phyloP scores from a whole-genome alignment of 139 green algal species.

The Zygnema circumcarinatum region DNA sequence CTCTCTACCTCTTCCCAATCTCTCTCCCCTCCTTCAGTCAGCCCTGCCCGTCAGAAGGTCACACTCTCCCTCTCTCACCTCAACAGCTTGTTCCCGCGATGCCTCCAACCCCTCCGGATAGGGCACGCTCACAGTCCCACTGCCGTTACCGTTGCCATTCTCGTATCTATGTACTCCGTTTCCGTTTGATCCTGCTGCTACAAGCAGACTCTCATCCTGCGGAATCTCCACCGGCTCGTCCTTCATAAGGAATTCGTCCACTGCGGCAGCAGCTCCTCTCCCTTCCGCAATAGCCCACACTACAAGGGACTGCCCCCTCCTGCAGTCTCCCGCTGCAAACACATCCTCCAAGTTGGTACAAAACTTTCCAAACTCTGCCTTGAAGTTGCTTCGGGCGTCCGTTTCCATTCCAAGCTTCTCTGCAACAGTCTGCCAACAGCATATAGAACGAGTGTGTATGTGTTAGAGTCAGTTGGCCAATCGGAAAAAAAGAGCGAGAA shows the following conservation, averaged over 20 bases:
- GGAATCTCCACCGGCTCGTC: constrained; percentile 24
- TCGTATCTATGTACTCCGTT: constrained; percentile 2
- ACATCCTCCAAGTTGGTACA: constrained; percentile 87
- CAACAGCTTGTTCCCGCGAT: background rate
- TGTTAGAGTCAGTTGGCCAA: too few species aligned
- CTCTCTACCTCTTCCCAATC: too few species aligned
- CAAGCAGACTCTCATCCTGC: background rate
- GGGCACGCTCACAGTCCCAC: background rate
- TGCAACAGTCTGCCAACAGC: constrained; percentile 54
- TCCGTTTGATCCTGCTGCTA: background rate
- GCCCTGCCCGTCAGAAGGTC: too few species aligned
- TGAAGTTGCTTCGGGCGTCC: constrained; percentile 92
- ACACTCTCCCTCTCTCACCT: too few species aligned
- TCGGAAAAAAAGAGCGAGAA: too few species aligned
- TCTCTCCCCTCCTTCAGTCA: too few species aligned
- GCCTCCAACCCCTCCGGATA: constrained; percentile 37
- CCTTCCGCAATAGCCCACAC: constrained; percentile 95
- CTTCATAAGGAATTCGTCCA: constrained; percentile 76
- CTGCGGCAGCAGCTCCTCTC: constrained; percentile 75
- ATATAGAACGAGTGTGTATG: background rate
- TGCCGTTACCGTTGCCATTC: constrained; percentile 31
- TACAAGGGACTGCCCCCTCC: constrained; percentile 72
- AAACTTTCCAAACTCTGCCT: constrained; percentile 89
- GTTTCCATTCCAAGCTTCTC: constrained; percentile 76
- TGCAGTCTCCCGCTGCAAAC: constrained; percentile 95